Evolutionary conservation across 495 filamentous ascomycete species (phyloP), one percentile per base, ranked within the genome.

Genomic region (Letharia lupina): DNA sequence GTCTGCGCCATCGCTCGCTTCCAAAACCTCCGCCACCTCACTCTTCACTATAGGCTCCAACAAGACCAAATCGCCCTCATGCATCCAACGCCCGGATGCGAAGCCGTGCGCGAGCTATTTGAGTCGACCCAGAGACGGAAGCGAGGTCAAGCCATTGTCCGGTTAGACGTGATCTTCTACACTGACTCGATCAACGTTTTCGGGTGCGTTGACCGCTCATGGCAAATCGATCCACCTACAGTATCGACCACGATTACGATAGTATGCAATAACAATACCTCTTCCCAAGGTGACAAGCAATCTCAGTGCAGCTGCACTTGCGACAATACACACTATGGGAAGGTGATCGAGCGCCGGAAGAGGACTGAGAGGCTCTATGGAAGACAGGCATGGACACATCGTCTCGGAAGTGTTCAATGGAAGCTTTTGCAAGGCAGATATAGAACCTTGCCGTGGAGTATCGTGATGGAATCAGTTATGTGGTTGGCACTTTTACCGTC

Each of bases 1-100:
- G 48, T 62, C 28, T 20, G 28, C 20, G 33, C 23, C 9, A 48
- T 62, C 31, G 60, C 60, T n/a, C 60, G 60, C 10, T 62, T 62
- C 41, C 18, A 42, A 31, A 62, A 47, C 9, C 60, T 62, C 16
- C 60, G 42, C 28, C 0, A 47, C 6, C 41, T 62, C 35, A 47
- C 60, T 11, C 7, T 47, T 20, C 60, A 47, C 35, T 62, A 33
- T 41, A 20, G 12, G 41, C 16, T 47, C 42, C 9, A 13, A 28
- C 6, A 9, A 11, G 41, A 18, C 13, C 16, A 47, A 13, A 11
- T 47, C 10, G 23, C 42, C 15, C 9, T 47, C 41, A 62, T 62
- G 60, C 41, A 47, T n/a, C 60, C 60, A 20, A 45, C 16, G n/a
- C 41, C 28, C 18, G 42, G 45, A 37, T 35, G 60, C 28, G 35